Conservation (phyloP, 805 yeast genomes). For the Debaryomyces hansenii region DNA sequence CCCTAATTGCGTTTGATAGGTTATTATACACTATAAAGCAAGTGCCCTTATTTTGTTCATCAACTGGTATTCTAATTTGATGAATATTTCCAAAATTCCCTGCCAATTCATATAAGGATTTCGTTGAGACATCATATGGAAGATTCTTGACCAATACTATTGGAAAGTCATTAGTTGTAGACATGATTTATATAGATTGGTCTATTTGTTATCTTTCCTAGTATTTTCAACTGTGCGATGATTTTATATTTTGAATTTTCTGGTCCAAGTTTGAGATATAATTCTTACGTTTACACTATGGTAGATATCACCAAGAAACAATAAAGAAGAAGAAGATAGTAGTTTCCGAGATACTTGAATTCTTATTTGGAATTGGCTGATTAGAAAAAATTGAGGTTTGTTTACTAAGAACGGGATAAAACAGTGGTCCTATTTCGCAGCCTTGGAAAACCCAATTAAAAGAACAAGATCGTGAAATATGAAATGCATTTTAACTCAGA, state of each 20-base stretch:
- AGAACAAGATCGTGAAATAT: too few relatives aligned
- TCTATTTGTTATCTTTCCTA: background rate
- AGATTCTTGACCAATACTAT: constrained; percentile 57
- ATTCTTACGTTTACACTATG: background rate
- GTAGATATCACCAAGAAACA: too few relatives aligned
- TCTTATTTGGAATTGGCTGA: too few relatives aligned
- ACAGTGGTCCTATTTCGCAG: too few relatives aligned
- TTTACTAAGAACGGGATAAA: too few relatives aligned
- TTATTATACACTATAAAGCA: constrained; percentile 57
- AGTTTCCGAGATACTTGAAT: too few relatives aligned
- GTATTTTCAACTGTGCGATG: background rate
- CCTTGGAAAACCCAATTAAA: too few relatives aligned
- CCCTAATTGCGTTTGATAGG: constrained; percentile 46
- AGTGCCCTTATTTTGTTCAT: constrained; percentile 41
- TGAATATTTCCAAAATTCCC: constrained; percentile 56
- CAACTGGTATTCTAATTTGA: constrained; percentile 47
- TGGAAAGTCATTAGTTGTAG: constrained; percentile 27
- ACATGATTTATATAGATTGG: background rate
- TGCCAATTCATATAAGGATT: constrained; percentile 51
- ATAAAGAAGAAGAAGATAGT: too few relatives aligned
- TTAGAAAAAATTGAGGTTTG: too few relatives aligned
- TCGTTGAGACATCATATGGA: constrained; percentile 49
- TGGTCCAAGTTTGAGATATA: too few relatives aligned
- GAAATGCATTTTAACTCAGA: too few relatives aligned
- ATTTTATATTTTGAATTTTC: background rate